Evolutionary conservation across 164 flowering plant species (phyloP).

Genomic region (Aristolochia californica): DNA sequence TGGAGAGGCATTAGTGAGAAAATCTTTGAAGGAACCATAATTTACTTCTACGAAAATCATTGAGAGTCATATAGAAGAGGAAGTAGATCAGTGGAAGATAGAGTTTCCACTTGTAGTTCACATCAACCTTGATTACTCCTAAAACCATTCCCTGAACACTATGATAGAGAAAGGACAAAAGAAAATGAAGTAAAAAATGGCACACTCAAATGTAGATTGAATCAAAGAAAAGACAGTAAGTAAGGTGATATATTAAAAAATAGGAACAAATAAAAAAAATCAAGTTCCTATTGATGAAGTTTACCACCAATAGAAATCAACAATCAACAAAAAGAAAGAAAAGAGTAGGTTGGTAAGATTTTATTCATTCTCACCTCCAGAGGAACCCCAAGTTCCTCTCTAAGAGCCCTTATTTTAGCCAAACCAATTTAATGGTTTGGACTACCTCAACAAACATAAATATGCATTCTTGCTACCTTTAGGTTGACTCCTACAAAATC

Average conservation of each 20-base stretch:
- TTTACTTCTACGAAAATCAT: no score
- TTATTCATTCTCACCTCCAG: slow-evolving; percentile 49
- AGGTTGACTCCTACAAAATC: slow-evolving; percentile 60
- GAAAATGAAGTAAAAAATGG: no score
- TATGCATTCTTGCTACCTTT: slow-evolving; percentile 83
- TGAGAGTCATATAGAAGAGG: no score
- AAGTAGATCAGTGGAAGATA: no score
- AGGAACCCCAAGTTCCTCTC: slow-evolving; percentile 75
- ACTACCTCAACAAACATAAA: slow-evolving; percentile 90
- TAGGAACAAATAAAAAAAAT: neutral
- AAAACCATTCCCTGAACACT: no score
- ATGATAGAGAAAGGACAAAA: no score
- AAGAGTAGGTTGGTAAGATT: neutral
- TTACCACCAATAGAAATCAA: no score
- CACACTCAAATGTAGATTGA: slow-evolving; percentile 32
- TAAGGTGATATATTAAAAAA: neutral
- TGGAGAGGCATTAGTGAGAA: no score
- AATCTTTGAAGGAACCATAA: no score
- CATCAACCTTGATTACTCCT: no score
- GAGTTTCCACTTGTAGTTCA: no score
- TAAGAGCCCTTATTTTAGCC: slow-evolving; percentile 77
- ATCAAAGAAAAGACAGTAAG: no score
- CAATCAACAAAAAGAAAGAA: neutral
- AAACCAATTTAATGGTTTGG: slow-evolving; percentile 88
- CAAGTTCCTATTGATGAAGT: neutral